Conservation (phyloP, 495 filamentous ascomycete species). For the Aspergillus bertholletiae region DNA sequence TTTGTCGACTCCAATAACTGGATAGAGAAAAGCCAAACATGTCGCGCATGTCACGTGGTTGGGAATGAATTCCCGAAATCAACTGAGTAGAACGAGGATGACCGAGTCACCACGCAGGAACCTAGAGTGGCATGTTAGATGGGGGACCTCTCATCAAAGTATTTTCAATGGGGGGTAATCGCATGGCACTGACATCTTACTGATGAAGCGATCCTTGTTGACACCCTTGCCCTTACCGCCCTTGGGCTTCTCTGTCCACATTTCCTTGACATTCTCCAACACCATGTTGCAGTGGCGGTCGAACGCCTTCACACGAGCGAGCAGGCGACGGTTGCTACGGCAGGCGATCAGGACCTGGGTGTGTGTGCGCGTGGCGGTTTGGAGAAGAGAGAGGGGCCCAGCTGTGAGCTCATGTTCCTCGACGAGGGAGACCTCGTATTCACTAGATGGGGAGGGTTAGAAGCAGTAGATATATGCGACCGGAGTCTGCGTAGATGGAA, state of each 20-base stretch:
- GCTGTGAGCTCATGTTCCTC: conserved; percentile 88
- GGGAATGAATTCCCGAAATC: conserved; percentile 22
- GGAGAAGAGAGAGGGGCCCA: conserved; percentile 84
- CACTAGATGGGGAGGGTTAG: conserved; percentile 43
- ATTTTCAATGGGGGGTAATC: neutral
- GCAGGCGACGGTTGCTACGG: conserved; percentile 82
- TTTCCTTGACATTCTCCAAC: conserved; percentile 97
- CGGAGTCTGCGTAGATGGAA: neutral
- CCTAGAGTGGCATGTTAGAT: conserved; percentile 45
- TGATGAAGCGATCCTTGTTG: conserved; percentile 98
- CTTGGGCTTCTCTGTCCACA: conserved; percentile 96
- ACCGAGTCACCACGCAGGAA: conserved; percentile 93
- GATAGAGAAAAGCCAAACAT: neutral
- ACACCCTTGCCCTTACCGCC: conserved; percentile 86
- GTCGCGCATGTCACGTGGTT: conserved; percentile 15
- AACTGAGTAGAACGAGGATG: conserved; percentile 88
- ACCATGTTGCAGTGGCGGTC: conserved; percentile 98
- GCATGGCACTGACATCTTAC: conserved; percentile 76
- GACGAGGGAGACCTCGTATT: conserved; percentile 84
- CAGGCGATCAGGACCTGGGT: conserved; percentile 87
- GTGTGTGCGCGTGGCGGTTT: conserved; percentile 82
- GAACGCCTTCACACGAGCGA: conserved; percentile 79
- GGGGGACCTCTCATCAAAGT: neutral
- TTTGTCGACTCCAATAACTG: conserved; percentile 1
- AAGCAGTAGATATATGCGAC: neutral